Conservation (phyloP, 2,329 filamentous ascomycete genomes). For the Drechslerella coelobrocha region DNA sequence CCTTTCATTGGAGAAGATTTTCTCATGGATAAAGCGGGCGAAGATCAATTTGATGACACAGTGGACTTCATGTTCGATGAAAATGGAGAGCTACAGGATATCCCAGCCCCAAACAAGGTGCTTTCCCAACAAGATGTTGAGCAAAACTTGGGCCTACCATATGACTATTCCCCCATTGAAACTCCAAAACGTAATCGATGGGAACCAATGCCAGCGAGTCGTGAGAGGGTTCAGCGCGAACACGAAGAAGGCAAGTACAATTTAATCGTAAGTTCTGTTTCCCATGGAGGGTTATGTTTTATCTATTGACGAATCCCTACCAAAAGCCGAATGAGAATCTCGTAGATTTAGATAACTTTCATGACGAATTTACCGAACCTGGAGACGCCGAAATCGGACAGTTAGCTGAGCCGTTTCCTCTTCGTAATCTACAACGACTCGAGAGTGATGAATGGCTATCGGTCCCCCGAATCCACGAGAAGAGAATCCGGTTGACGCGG, state of each 20-base stretch:
- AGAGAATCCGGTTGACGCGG: background rate
- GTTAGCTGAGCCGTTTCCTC: conserved; percentile 19
- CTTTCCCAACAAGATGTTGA: background rate
- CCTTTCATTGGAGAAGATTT: conserved; percentile 15
- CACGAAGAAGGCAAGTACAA: conserved; percentile 31
- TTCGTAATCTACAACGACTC: background rate
- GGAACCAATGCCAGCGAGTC: background rate
- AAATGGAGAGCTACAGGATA: conserved; percentile 52
- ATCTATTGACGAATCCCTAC: background rate
- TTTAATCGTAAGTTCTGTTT: conserved; percentile 9
- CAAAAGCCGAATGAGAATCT: conserved; percentile 20
- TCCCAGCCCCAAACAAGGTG: conserved; percentile 1
- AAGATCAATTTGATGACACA: conserved; percentile 43
- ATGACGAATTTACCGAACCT: background rate
- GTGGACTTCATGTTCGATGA: conserved; percentile 53
- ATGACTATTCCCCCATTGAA: conserved; percentile 6
- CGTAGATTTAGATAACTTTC: conserved; percentile 22
- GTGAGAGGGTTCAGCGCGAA: conserved; percentile 26
- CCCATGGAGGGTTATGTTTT: background rate
- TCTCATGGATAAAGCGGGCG: background rate
- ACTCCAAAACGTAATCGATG: conserved; percentile 11
- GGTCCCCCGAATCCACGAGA: background rate
- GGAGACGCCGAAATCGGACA: background rate
- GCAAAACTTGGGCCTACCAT: background rate
- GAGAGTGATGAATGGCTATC: background rate